phyloP scores from a whole-genome alignment of 495 filamentous ascomycete genomes.

The Physcia stellaris region DNA sequence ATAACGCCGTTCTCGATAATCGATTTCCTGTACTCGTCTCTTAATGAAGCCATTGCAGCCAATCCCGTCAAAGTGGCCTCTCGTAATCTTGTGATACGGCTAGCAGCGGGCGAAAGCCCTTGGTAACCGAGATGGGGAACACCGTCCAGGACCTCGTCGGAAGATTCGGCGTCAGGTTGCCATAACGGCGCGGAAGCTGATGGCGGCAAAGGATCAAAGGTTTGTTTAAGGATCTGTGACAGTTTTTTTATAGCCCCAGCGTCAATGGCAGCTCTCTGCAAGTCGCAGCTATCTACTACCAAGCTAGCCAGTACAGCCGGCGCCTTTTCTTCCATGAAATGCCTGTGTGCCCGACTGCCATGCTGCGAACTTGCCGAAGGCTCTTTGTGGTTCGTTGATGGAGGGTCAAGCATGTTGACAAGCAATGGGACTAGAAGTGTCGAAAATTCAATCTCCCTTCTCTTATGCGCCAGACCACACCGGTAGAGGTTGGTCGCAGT shows the following conservation, averaged over 20 bases:
- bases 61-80: conserved; percentile 68
- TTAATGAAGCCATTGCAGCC: conserved; percentile 62
- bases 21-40: conserved; percentile 72
- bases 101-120: conserved; percentile 47
- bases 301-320: conserved; percentile 64
- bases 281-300: conserved; percentile 55
- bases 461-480: conserved; percentile 47
- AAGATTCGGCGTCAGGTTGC: conserved; percentile 10
- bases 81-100: conserved; percentile 64
- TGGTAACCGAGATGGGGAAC: conserved; percentile 37
- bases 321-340: conserved; percentile 52
- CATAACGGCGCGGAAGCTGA: conserved; percentile 5
- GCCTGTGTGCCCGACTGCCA: too few relatives aligned
- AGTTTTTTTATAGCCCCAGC: conserved; percentile 59
- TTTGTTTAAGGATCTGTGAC: conserved; percentile 64
- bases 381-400: too few relatives aligned
- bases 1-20: conserved; percentile 71
- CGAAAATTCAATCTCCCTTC: conserved; percentile 47
- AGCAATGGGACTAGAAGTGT: conserved; percentile 60
- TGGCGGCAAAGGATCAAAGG: conserved; percentile 33
- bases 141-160: conserved; percentile 1
- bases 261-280: conserved; percentile 76
- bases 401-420: conserved; percentile 52
- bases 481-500: conserved; percentile 66
- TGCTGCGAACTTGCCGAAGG: too few relatives aligned